Base-by-base conservation (phyloP, 1,284 basidiomycete species). In the Pyrrhoderma lamaoense region DNA sequence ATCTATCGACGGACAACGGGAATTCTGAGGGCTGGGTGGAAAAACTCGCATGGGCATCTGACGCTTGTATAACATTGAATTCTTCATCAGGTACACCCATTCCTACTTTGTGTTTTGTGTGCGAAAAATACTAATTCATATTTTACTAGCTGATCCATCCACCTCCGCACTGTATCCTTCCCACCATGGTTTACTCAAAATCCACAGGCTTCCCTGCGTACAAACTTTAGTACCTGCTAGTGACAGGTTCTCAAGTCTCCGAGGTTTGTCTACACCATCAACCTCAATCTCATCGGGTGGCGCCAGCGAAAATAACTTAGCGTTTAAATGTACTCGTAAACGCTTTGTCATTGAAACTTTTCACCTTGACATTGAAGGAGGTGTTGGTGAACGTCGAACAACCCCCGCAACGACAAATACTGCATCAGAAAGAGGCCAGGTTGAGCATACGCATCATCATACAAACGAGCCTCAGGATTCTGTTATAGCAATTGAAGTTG, bases 281-380 rank as follows among this genome's bases (percentile, higher is more conserved):
- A 73, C 77, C 44, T 77, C 71, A 44, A 72, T 71, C 22, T 67
- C 69, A 8, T 63, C 64, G 7, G 71, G 70, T 19, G 79, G 79
- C 1, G 76, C 76, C 18, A 88, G 90, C 13, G 93, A 97, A 67
- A 97, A 98, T 67, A 97, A 98, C 61, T 75, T 99, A 14, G 93
- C 89, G 4, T 99, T 98, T 77, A 90, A 87, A 65, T 89, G 93
- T 60, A 94, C 86, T 61, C 75, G 94, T 56, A 93, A 90, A 64
- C 70, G 89, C 36, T 73, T 97, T 45, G 73, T 95, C 19, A 80
- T 98, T 58, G 94, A 98, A 70, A 97, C 93, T 19, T 71, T 97
- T 53, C 92, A 96, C 69, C 74, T 97, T 9, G 95, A 94, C 62
- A 76, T 93, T 3, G 93, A 96, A 64, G 94, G 93, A 8, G 93